A percentile compares a stretch with the other conserved stretches of the same genome.
Conservation (phyloP, 768 basidiomycete species). For the Lactarius tabidus region DNA sequence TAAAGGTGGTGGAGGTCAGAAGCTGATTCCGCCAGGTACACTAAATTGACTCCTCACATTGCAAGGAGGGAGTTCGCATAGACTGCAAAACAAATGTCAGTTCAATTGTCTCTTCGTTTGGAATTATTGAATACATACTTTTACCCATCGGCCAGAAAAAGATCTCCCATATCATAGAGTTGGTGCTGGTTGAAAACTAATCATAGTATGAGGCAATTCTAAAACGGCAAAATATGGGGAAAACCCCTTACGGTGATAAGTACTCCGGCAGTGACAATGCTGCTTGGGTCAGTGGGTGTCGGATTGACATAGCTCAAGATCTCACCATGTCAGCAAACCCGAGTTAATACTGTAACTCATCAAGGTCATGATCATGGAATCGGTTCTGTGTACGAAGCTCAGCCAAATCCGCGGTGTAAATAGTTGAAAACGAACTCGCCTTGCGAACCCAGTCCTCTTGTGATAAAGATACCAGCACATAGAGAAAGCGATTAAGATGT, state of each 20-base stretch:
- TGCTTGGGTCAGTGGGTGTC: neutral
- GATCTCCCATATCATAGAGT: conserved; percentile 45
- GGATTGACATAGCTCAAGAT: neutral
- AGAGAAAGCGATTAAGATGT: conserved; percentile 46
- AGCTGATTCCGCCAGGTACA: neutral
- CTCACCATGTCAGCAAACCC: conserved; percentile 30
- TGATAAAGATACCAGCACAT: conserved; percentile 47
- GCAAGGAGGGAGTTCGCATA: conserved; percentile 53
- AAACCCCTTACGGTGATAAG: conserved; percentile 23
- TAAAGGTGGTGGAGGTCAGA: conserved; percentile 1
- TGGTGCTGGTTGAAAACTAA: conserved; percentile 36
- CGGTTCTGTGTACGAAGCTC: conserved; percentile 25
- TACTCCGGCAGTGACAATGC: conserved; percentile 23
- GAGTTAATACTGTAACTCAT: conserved; percentile 31
- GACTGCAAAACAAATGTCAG: conserved; percentile 32
- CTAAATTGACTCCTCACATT: conserved; percentile 37
- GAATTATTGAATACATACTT: conserved; percentile 35
- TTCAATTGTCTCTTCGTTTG: neutral
- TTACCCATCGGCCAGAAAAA: conserved; percentile 53
- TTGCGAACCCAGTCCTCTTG: conserved; percentile 42
- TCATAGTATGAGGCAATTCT: neutral
- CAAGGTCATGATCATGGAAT: conserved; percentile 29
- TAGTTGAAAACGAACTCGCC: conserved; percentile 30
- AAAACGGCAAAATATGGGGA: neutral
- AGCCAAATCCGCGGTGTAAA: neutral